These are phyloP conservation scores for Penicillium brasilianum DNA, from an alignment of 2,329 filamentous ascomycete species.

Conservation along the genomic window DNA sequence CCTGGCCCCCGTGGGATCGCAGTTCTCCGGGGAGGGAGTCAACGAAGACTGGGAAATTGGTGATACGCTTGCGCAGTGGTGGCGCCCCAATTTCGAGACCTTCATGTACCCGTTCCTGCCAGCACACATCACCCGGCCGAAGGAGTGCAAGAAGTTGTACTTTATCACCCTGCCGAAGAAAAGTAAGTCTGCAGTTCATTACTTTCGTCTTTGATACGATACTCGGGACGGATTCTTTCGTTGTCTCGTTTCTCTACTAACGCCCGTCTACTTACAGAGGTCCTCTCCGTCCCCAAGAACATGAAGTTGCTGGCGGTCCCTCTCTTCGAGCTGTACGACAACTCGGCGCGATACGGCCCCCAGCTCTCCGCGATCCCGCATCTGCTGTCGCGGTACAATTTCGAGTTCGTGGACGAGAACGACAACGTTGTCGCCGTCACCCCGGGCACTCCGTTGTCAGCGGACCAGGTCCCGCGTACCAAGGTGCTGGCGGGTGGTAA, in stretches of 20 bases:
- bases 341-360: constrained; percentile 90
- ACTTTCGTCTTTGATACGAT: constrained; percentile 18
- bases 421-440: constrained; percentile 85
- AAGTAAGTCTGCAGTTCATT: constrained; percentile 66
- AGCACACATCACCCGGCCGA: constrained; percentile 91
- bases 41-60: constrained; percentile 94
- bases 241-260: constrained; percentile 3
- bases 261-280: constrained; percentile 62
- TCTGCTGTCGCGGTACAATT: constrained; percentile 91
- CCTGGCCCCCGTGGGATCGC: constrained; percentile 85
- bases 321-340: constrained; percentile 97
- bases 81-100: constrained; percentile 98
- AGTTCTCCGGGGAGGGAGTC: constrained; percentile 80
- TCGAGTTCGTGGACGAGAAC: constrained; percentile 94
- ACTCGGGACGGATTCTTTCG: background rate
- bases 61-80: constrained; percentile 97
- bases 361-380: constrained; percentile 97
- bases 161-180: constrained; percentile 92
- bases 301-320: constrained; percentile 99
- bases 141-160: constrained; percentile 99
- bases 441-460: constrained; percentile 69
- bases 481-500: constrained; percentile 66
- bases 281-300: constrained; percentile 96
- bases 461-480: constrained; percentile 63
- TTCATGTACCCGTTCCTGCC: constrained; percentile 99